Conservation (phyloP, 805 yeast species). For the Yamadazyma endophytica region DNA sequence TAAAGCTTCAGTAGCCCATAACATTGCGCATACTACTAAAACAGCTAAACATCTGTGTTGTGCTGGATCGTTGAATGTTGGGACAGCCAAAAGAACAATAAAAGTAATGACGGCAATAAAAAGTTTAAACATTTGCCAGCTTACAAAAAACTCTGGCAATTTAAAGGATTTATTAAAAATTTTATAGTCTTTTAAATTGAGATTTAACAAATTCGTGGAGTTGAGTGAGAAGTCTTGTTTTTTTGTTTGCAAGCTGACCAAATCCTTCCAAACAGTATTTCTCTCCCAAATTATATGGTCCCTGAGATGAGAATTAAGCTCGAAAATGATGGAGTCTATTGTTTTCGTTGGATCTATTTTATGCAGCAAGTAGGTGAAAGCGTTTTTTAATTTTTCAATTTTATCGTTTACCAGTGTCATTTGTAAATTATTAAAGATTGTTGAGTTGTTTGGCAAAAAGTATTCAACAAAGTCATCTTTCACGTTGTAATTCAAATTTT, state of each 20-base stretch:
- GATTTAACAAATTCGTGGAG: slow-evolving; percentile 13
- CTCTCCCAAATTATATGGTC: slow-evolving; percentile 98
- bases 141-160: slow-evolving; percentile 46
- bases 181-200: slow-evolving; percentile 14
- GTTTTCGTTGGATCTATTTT: slow-evolving; percentile 45
- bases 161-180: slow-evolving; percentile 14
- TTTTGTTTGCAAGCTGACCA: slow-evolving; percentile 63
- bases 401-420: slow-evolving; percentile 39
- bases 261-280: slow-evolving; percentile 96
- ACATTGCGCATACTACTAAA: slow-evolving; percentile 50
- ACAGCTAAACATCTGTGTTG: slow-evolving; percentile 70
- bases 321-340: slow-evolving; percentile 38
- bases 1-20: slow-evolving; percentile 51
- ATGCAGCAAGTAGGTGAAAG: slow-evolving; percentile 47
- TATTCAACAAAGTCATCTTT: slow-evolving; percentile 53
- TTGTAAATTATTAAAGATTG: slow-evolving; percentile 48
- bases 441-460: slow-evolving; percentile 43
- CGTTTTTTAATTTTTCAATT: slow-evolving; percentile 48
- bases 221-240: slow-evolving; percentile 24
- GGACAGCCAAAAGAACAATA: slow-evolving; percentile 45
- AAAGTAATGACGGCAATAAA: slow-evolving; percentile 48
- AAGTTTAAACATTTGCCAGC: slow-evolving; percentile 47
- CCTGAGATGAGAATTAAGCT: slow-evolving; percentile 54
- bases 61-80: slow-evolving; percentile 62
- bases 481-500: slow-evolving; percentile 60